Percentiles rank a stretch among this genome's conserved stretches.
Evolutionary conservation across 2,329 filamentous ascomycete genomes (phyloP).

Genomic region (Verticillium nubilum): DNA sequence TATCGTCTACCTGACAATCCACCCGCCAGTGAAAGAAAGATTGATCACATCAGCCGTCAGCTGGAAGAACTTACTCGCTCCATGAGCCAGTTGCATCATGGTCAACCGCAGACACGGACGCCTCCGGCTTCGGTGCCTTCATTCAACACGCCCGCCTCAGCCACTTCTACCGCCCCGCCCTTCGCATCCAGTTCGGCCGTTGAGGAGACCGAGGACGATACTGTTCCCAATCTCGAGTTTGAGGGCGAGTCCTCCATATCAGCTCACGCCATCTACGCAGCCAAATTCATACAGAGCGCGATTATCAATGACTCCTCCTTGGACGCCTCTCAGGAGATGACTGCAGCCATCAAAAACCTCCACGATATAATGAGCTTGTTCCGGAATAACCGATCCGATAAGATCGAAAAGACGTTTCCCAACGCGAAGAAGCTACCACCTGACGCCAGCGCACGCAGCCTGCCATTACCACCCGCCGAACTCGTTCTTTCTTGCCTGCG

Average conservation of each 20-base stretch:
- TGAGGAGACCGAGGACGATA: conserved; percentile 7
- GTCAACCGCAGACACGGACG: conserved; percentile 4
- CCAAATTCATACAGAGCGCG: conserved; percentile 14
- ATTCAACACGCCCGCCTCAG: neutral
- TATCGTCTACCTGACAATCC: no score
- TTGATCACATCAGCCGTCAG: conserved; percentile 29
- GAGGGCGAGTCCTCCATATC: conserved; percentile 14
- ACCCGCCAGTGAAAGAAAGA: conserved; percentile 27
- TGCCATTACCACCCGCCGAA: conserved; percentile 10
- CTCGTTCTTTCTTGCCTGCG: conserved; percentile 8
- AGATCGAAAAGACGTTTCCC: conserved; percentile 8
- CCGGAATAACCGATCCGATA: conserved; percentile 3
- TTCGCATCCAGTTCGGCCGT: neutral
- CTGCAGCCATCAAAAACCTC: conserved; percentile 8
- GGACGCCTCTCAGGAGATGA: neutral
- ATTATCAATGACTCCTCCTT: conserved; percentile 9
- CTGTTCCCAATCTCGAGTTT: conserved; percentile 11
- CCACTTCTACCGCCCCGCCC: neutral
- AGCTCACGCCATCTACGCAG: conserved; percentile 14
- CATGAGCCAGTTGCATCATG: conserved; percentile 21
- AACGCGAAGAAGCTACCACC: conserved; percentile 6
- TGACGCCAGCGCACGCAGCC: conserved; percentile 2
- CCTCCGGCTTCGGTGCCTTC: neutral
- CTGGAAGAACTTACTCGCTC: conserved; percentile 26
- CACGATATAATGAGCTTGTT: neutral